These are phyloP conservation scores for Leishmania major DNA, from an alignment of 208 protist genomes.

Conservation along the genomic window DNA sequence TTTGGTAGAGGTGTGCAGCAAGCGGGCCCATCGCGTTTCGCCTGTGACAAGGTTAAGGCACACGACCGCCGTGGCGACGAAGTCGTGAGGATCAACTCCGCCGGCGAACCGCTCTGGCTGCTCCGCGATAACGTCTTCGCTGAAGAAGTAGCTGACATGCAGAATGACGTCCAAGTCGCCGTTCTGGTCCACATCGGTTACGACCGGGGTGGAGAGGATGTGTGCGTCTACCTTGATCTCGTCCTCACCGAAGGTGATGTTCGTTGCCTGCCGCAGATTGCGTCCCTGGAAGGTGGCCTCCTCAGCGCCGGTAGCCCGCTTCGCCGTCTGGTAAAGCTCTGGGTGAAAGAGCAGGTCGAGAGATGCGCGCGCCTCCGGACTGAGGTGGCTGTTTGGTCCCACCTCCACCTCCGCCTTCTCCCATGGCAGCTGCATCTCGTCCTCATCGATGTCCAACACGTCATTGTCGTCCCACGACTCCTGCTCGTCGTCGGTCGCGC, in stretches of 20 bases:
- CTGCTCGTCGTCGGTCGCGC: not conserved
- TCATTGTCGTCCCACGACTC: constrained; percentile 22
- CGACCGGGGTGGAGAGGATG: constrained; percentile 84
- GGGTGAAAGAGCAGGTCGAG: constrained; percentile 80
- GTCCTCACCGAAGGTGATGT: constrained; percentile 36
- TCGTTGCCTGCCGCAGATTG: constrained; percentile 32
- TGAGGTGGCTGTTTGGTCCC: constrained; percentile 57
- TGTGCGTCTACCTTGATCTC: constrained; percentile 89
- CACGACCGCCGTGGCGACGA: constrained; percentile 88
- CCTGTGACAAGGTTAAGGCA: constrained; percentile 84
- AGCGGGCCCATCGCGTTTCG: constrained; percentile 80
- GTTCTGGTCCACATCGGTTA: constrained; percentile 88
- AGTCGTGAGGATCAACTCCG: constrained; percentile 67
- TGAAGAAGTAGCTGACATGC: constrained; percentile 92
- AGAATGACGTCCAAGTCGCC: constrained; percentile 86
- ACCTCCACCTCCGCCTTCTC: constrained; percentile 18
- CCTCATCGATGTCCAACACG: constrained; percentile 13
- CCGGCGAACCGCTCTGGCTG: constrained; percentile 20
- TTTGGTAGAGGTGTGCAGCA: constrained; percentile 86
- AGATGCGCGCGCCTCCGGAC: constrained; percentile 66
- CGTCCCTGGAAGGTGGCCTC: constrained; percentile 39
- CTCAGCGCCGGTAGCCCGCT: constrained; percentile 28
- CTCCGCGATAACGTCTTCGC: constrained; percentile 42
- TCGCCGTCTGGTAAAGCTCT: constrained; percentile 52
- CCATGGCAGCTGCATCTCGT: not conserved